Evolutionary conservation across 2,329 filamentous ascomycete species (phyloP).

Genomic region (Paecilomyces formosus): DNA sequence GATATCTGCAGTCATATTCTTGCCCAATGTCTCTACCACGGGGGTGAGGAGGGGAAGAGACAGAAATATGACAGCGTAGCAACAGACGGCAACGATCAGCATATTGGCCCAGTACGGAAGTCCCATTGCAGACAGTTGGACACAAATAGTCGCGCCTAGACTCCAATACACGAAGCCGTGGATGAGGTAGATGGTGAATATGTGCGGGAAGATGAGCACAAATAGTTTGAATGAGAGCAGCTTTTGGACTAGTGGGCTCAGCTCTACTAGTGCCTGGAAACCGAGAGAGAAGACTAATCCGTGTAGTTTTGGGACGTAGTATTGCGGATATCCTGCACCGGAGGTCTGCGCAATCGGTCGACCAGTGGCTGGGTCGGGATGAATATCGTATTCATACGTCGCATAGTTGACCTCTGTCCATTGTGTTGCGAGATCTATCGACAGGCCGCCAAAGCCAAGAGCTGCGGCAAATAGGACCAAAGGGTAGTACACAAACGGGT

Average conservation of each 20-base stretch:
- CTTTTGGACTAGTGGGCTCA: slow-evolving; percentile 32
- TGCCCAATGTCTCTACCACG: slow-evolving; percentile 11
- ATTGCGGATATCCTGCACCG: slow-evolving; percentile 32
- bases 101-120: slow-evolving; percentile 17
- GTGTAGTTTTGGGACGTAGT: slow-evolving; percentile 38
- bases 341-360: slow-evolving; percentile 26
- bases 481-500: slow-evolving; percentile 29
- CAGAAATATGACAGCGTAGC: slow-evolving; percentile 11
- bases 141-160: slow-evolving; percentile 15
- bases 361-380: slow-evolving; percentile 35
- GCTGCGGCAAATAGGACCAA: slow-evolving; percentile 23
- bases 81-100: slow-evolving; percentile 12
- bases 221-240: slow-evolving; percentile 33
- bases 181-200: slow-evolving; percentile 44
- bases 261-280: slow-evolving; percentile 27
- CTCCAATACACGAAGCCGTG: slow-evolving; percentile 34
- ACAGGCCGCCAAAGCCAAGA: slow-evolving; percentile 23
- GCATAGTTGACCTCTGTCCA: slow-evolving; percentile 32
- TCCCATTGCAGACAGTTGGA: slow-evolving; percentile 10
- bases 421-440: slow-evolving; percentile 30
- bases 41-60: slow-evolving; percentile 15
- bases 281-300: slow-evolving; percentile 32
- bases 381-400: slow-evolving; percentile 35
- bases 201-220: slow-evolving; percentile 40
- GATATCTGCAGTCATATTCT: slow-evolving; percentile 7